A percentile compares a stretch with the other conserved stretches of the same genome.
Evolutionary conservation across 2,329 filamentous ascomycete species (phyloP).

Genomic region (Cordyceps sp.): DNA sequence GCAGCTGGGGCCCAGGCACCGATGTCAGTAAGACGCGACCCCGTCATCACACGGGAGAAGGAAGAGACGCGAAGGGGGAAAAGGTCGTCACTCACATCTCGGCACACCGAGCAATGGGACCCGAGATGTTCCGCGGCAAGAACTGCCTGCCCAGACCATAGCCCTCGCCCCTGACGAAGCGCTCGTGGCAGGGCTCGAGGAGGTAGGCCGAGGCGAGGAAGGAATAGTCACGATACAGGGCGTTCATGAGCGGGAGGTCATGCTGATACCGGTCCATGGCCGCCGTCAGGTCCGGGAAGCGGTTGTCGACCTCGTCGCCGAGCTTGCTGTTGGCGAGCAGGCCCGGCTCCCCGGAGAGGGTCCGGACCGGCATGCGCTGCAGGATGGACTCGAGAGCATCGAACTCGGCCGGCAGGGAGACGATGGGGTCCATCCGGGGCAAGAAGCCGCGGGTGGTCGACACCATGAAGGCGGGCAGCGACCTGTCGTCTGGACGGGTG

Average conservation of each 20-base stretch:
- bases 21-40: background rate
- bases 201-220: constrained; percentile 83
- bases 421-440: constrained; percentile 46
- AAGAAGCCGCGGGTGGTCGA: constrained; percentile 61
- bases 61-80: background rate
- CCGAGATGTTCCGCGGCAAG: constrained; percentile 58
- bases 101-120: constrained; percentile 69
- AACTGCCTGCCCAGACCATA: constrained; percentile 66
- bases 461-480: constrained; percentile 62
- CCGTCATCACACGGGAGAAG: background rate
- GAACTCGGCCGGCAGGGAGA: constrained; percentile 56
- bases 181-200: constrained; percentile 78
- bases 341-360: constrained; percentile 54
- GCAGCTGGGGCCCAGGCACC: no score
- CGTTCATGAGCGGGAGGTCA: constrained; percentile 67
- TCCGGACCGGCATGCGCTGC: constrained; percentile 65
- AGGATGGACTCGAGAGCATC: constrained; percentile 55
- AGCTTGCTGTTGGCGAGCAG: constrained; percentile 60
- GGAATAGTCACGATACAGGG: constrained; percentile 79
- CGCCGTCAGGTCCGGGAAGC: constrained; percentile 60
- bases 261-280: constrained; percentile 55
- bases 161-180: constrained; percentile 48
- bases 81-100: constrained; percentile 80
- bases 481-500: constrained; percentile 41
- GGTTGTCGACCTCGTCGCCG: constrained; percentile 55